Evolutionary conservation across 805 yeast genomes (phyloP), one percentile per base, ranked within the genome.

Genomic region (Phaffomyces antillensis): DNA sequence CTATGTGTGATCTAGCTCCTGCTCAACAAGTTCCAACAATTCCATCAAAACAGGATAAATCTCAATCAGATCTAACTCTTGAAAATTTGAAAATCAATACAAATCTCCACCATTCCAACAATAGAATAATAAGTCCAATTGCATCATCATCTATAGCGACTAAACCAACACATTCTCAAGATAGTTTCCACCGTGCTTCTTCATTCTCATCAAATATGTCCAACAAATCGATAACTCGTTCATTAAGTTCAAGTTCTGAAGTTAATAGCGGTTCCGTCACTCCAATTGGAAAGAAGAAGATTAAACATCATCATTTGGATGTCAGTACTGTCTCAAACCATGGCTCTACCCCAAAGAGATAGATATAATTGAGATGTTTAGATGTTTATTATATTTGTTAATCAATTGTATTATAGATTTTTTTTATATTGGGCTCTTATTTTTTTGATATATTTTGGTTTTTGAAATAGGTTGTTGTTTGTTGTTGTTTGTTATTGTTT

Each of bases 301-400:
- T 44, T 11, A 56, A 42, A 39, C 63, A 59, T 42, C 53, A 56
- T 36, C 63, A 59, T 43, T 40, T 58, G 44, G 60, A 56, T 36
- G 52, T 58, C 28, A 39, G 47, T 18, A 46, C 42, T 31, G 47
- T 52, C 1, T 39, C 38, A 9, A 46, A 46, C 17, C 52, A 48
- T 36, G 48, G 50, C 10, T 8, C 23, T 7, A 15, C 31, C 7
- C 11, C 13, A 17, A 38, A 38, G 36, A 39, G 37, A 39, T 46
- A 16, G 23, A 37, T 10, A 32, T n/a, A n/a, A 32, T 8, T 30
- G 3, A 20, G 23, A 13, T 13, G 13, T 28, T 28, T 9, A 4
- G 5, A 4, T 18, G 16, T 38, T 17, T 16, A 26, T 18, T 18
- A 17, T 17, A 15, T 31, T 35, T n/a, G 15, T 20, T 35, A 9